These are phyloP conservation scores for Fusarium miscanthi DNA, from an alignment of 2,329 filamentous ascomycete species.

Conservation along the genomic window DNA sequence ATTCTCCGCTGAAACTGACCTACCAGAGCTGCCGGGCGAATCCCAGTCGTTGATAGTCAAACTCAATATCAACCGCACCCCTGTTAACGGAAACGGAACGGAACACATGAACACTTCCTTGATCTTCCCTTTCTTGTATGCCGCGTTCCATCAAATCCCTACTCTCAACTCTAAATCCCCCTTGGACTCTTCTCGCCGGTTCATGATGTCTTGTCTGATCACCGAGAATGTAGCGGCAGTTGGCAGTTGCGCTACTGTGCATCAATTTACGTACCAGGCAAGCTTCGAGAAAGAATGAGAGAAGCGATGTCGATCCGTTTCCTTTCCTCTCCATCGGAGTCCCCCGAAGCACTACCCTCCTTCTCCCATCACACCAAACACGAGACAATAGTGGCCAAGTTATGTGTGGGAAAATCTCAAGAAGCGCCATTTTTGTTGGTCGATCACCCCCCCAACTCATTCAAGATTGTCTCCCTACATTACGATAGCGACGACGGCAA, in stretches of 20 bases:
- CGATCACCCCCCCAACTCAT: conserved; percentile 13
- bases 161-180: conserved; percentile 18
- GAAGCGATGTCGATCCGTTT: conserved; percentile 24
- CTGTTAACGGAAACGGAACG: conserved; percentile 11
- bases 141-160: conserved; percentile 7
- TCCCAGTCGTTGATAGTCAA: conserved; percentile 13
- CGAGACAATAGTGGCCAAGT: conserved; percentile 19
- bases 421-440: conserved; percentile 31
- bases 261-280: conserved; percentile 26
- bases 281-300: conserved; percentile 33
- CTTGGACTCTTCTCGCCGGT: not conserved
- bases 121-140: conserved; percentile 2
- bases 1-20: conserved; percentile 23
- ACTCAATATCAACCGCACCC: conserved; percentile 34
- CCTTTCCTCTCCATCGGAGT: conserved; percentile 2
- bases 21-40: conserved; percentile 12
- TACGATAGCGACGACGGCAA: conserved; percentile 17
- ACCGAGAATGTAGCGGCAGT: conserved; percentile 21
- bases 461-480: conserved; percentile 22
- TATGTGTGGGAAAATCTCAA: conserved; percentile 5
- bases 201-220: conserved; percentile 12
- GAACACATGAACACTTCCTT: conserved; percentile 22
- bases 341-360: not conserved
- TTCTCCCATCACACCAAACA: conserved; percentile 4
- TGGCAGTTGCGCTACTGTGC: conserved; percentile 24